A percentile compares a stretch with the other conserved stretches of the same genome.
Conservation (phyloP, 2,329 filamentous ascomycete species). For the Scedosporium aurantiacum region DNA sequence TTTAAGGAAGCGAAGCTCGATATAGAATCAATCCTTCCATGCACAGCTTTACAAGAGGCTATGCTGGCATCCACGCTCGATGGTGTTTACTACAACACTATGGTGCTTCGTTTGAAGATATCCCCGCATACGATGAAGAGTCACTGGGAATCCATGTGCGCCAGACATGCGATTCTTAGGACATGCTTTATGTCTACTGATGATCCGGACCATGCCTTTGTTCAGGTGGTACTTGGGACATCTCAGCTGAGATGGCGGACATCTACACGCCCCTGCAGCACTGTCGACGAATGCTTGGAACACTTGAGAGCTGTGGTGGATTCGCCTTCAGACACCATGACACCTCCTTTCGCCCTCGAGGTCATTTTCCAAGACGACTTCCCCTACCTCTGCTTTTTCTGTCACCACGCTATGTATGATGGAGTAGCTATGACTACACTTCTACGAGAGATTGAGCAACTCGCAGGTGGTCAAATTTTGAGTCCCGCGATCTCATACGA, state of each 20-base stretch:
- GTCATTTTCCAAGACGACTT: slow-evolving; percentile 22
- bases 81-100: slow-evolving; percentile 60
- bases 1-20: slow-evolving; percentile 7
- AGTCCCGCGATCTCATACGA: slow-evolving; percentile 43
- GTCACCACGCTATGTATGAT: slow-evolving; percentile 81
- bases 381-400: slow-evolving; percentile 36
- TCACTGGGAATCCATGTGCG: slow-evolving; percentile 52
- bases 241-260: neutral
- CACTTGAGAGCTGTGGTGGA: slow-evolving; percentile 28
- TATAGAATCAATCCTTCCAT: slow-evolving; percentile 56
- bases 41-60: slow-evolving; percentile 77
- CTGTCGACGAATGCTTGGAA: slow-evolving; percentile 25
- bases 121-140: slow-evolving; percentile 37
- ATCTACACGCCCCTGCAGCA: slow-evolving; percentile 9
- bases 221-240: slow-evolving; percentile 55
- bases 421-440: slow-evolving; percentile 63
- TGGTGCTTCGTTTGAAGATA: slow-evolving; percentile 49
- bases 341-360: slow-evolving; percentile 34
- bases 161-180: slow-evolving; percentile 64
- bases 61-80: slow-evolving; percentile 57
- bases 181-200: slow-evolving; percentile 64
- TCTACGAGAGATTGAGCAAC: slow-evolving; percentile 56
- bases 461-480: slow-evolving; percentile 38
- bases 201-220: slow-evolving; percentile 49
- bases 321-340: slow-evolving; percentile 29